Evolutionary conservation across 2,329 filamentous ascomycete species (phyloP), one percentile per base, ranked within the genome.

Genomic region (Thermothelomyces thermophilus): DNA sequence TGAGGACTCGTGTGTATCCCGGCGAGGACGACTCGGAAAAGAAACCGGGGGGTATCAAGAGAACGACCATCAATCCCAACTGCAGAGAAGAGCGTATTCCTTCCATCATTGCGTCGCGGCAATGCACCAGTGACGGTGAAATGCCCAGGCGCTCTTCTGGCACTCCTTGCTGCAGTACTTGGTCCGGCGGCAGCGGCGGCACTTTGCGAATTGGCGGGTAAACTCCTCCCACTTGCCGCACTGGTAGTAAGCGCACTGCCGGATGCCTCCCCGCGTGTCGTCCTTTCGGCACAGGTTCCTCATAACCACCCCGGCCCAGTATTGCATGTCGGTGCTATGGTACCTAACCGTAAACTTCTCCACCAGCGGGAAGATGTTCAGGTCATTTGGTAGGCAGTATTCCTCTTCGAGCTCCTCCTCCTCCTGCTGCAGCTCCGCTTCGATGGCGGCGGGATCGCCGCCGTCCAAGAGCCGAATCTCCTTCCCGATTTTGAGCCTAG

Each of bases 91-190:
- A 41, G 36, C 22, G 9, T n/a, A 3, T 26, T 24, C 31, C 37
- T 36, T 19, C 37, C 28, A 42, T 58, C 66, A 79, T 69, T 76
- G 74, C 30, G 76, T 72, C 43, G 87, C 87, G 52, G 85, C 84
- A 51, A 93, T 85, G 67, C 93, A 98, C 93, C 93, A 98, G 71
- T 97, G 94, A 54, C 93, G 84, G 67, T 98, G 93, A 70, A 90
- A 97, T 24, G 93, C 90, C 93, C 93, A 98, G 9, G 93, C 94
- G 61, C 88, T 94, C 75, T 97, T 97, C 71, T 98, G 93, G 70
- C 93, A 98, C 69, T 98, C 93, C 70, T 98, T 98, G 79, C 90
- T 96, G 82, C 93, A 98, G 73, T 96, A 96, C 69, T 98, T 98
- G 55, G 93, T 98, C 58, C 93, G 83, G 60, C 93, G 83, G 72